Evolutionary conservation across 2,329 filamentous ascomycete genomes (phyloP).

Genomic region (Tolypocladium guangdongense): DNA sequence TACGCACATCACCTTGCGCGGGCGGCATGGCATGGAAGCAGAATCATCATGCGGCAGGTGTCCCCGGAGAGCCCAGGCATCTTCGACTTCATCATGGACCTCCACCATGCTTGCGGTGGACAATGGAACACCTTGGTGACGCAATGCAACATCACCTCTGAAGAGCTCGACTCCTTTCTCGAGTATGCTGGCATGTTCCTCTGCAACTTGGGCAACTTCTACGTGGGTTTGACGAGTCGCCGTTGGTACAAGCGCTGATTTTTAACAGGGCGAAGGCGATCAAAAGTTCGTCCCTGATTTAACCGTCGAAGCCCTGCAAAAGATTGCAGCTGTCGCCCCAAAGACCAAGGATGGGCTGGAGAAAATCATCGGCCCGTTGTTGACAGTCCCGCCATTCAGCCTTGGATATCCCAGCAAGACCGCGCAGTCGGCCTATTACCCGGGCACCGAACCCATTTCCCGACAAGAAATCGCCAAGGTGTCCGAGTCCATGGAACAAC

Average conservation of each 20-base stretch:
- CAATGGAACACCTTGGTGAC: conserved; percentile 35
- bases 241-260: conserved; percentile 1
- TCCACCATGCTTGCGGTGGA: conserved; percentile 37
- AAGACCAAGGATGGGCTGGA: conserved; percentile 20
- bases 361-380: conserved; percentile 36
- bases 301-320: conserved; percentile 26
- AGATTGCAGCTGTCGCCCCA: conserved; percentile 33
- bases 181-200: conserved; percentile 47
- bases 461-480: conserved; percentile 42
- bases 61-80: conserved; percentile 46
- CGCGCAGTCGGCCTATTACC: conserved; percentile 46
- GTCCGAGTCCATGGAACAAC: conserved; percentile 36
- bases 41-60: conserved; percentile 46
- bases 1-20: too few species aligned
- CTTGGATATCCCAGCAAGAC: conserved; percentile 42
- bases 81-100: conserved; percentile 47
- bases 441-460: conserved; percentile 36
- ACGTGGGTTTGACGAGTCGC: conserved; percentile 17
- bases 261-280: conserved; percentile 39
- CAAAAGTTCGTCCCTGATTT: conserved; percentile 47
- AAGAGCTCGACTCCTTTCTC: conserved; percentile 38
- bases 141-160: conserved; percentile 26
- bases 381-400: conserved; percentile 37
- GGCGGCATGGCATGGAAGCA: conserved; percentile 43
- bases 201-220: conserved; percentile 50